phyloP scores from a whole-genome alignment of 2,329 filamentous ascomycete species.

The Stachybotrys chlorohalonatus region DNA sequence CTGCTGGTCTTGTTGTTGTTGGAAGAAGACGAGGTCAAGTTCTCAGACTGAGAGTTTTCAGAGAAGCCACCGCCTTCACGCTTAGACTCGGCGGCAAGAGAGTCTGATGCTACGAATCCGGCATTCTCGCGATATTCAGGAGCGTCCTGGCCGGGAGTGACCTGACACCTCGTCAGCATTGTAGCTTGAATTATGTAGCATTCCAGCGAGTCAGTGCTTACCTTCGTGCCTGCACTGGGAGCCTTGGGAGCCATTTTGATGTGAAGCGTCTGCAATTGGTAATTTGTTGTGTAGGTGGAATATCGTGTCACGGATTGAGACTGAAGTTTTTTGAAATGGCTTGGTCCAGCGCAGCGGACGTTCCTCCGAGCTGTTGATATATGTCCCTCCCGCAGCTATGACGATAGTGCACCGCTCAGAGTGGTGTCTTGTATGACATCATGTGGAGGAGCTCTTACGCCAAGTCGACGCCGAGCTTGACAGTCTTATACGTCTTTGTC shows the following conservation, averaged over 20 bases:
- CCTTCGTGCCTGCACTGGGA: constrained; percentile 13
- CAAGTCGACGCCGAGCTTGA: background rate
- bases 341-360: background rate
- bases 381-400: background rate
- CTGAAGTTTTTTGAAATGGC: background rate
- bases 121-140: constrained; percentile 49
- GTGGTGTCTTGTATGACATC: constrained; percentile 1
- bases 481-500: background rate
- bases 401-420: background rate
- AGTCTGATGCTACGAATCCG: constrained; percentile 57
- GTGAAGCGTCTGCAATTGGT: background rate
- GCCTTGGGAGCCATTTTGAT: constrained; percentile 10
- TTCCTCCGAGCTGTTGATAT: background rate
- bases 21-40: constrained; percentile 26
- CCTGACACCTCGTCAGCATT: constrained; percentile 21
- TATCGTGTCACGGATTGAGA: background rate
- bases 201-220: background rate
- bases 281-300: background rate
- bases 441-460: background rate
- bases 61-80: constrained; percentile 50
- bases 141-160: constrained; percentile 35
- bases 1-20: constrained; percentile 11
- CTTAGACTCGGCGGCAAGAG: constrained; percentile 67
- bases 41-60: constrained; percentile 37
- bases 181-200: background rate